A percentile compares a stretch with the other conserved stretches of the same genome.
phyloP scores from a whole-genome alignment of 2,329 filamentous ascomycete species.

The Trichoderma gracile region DNA sequence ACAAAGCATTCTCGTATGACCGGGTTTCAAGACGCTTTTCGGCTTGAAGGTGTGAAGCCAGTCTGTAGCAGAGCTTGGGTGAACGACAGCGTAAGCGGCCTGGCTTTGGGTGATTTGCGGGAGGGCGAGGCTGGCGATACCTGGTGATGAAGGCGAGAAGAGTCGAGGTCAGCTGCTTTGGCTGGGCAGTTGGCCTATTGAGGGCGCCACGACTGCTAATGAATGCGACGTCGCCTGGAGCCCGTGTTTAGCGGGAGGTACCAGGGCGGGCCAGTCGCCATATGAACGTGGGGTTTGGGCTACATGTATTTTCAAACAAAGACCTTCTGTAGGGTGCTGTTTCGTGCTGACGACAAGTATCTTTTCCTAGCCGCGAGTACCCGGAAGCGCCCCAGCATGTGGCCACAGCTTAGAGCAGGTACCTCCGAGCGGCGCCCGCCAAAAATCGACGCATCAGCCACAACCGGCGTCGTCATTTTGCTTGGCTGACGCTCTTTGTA shows the following conservation, averaged over 20 bases:
- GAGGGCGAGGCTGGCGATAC: constrained; percentile 6
- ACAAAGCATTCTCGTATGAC: constrained; percentile 23
- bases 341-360: not conserved
- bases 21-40: not conserved
- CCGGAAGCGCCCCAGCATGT: not conserved
- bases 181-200: constrained; percentile 17
- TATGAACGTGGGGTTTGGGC: constrained; percentile 14
- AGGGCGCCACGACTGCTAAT: not conserved
- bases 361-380: not conserved
- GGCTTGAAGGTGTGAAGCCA: not conserved
- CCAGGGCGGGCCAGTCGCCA: not conserved
- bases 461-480: constrained; percentile 19
- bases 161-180: constrained; percentile 22
- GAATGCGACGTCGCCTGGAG: no score
- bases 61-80: not conserved
- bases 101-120: not conserved
- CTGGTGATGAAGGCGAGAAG: constrained; percentile 4
- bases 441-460: constrained; percentile 12
- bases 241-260: not conserved
- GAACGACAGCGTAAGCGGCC: not conserved
- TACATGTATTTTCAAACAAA: not conserved
- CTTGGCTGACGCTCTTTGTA: not conserved
- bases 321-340: accelerated
- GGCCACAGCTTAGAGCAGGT: not conserved
- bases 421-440: no score